Percentiles rank a stretch among this genome's conserved stretches.
Conservation (phyloP, 2,329 filamentous ascomycete species). For the Phialemoniopsis sp. region DNA sequence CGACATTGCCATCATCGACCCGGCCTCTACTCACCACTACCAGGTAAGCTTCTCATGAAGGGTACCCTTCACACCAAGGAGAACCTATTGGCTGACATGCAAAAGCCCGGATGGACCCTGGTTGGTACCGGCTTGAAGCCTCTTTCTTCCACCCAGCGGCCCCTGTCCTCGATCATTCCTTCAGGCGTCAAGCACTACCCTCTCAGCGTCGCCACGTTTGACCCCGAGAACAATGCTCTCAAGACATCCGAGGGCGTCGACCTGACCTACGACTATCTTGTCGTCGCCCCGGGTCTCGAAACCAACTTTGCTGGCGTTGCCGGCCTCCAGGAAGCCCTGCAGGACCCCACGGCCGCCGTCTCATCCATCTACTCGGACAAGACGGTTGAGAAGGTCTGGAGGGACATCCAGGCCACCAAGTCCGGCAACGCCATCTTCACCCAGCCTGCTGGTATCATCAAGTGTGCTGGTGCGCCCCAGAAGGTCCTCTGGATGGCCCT, state of each 20-base stretch:
- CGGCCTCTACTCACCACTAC: slow-evolving; percentile 60
- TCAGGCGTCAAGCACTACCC: slow-evolving; percentile 27
- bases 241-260: slow-evolving; percentile 26
- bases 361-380: slow-evolving; percentile 13
- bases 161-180: slow-evolving; percentile 23
- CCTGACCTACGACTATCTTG: slow-evolving; percentile 28
- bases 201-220: slow-evolving; percentile 23
- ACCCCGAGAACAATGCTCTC: slow-evolving; percentile 27
- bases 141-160: slow-evolving; percentile 18
- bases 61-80: neutral
- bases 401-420: slow-evolving; percentile 26
- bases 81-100: too few species aligned
- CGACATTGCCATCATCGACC: slow-evolving; percentile 63
- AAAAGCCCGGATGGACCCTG: slow-evolving; percentile 24
- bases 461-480: slow-evolving; percentile 32
- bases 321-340: slow-evolving; percentile 26
- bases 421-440: slow-evolving; percentile 30
- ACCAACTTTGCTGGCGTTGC: slow-evolving; percentile 26
- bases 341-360: slow-evolving; percentile 23
- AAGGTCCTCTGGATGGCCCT: slow-evolving; percentile 35
- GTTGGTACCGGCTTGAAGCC: slow-evolving; percentile 27
- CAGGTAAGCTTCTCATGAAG: slow-evolving; percentile 29
- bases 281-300: slow-evolving; percentile 30
- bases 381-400: slow-evolving; percentile 17
- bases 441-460: slow-evolving; percentile 30